Evolutionary conservation across 2,329 filamentous ascomycete species (phyloP).

Genomic region (Chlorencoelia australis): DNA sequence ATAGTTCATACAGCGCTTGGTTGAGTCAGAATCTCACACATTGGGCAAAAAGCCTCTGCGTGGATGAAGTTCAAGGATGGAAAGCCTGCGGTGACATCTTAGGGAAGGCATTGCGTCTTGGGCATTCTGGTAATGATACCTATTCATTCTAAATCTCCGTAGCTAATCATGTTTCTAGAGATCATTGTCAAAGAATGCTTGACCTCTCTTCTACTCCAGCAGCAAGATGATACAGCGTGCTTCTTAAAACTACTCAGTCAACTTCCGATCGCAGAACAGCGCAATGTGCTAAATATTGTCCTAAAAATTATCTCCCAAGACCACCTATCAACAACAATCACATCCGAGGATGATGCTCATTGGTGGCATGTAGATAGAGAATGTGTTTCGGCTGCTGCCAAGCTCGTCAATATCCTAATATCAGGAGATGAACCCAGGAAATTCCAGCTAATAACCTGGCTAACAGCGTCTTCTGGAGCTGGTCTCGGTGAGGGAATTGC

Average conservation of each 20-base stretch:
- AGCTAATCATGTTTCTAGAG: conserved; percentile 16
- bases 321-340: conserved; percentile 16
- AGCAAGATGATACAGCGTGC: conserved; percentile 11
- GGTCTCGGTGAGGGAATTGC: conserved; percentile 53
- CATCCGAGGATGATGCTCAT: conserved; percentile 17
- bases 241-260: conserved; percentile 19
- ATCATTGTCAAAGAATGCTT: conserved; percentile 20
- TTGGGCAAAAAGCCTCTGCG: conserved; percentile 16
- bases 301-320: conserved; percentile 22
- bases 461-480: conserved; percentile 52
- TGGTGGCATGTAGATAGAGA: conserved; percentile 25
- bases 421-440: conserved; percentile 38
- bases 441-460: conserved; percentile 51
- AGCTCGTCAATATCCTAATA: conserved; percentile 42
- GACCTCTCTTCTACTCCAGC: conserved; percentile 13
- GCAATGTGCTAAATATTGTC: conserved; percentile 19
- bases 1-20: conserved; percentile 22
- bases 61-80: conserved; percentile 15
- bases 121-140: conserved; percentile 21
- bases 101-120: conserved; percentile 24
- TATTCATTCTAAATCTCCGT: neutral
- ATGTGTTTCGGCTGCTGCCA: conserved; percentile 47
- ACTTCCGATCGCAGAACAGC: conserved; percentile 23
- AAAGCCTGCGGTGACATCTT: conserved; percentile 23
- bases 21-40: conserved; percentile 23